Conservation (phyloP, 2,329 filamentous ascomycete genomes). For the Hypoxylon sp. region DNA sequence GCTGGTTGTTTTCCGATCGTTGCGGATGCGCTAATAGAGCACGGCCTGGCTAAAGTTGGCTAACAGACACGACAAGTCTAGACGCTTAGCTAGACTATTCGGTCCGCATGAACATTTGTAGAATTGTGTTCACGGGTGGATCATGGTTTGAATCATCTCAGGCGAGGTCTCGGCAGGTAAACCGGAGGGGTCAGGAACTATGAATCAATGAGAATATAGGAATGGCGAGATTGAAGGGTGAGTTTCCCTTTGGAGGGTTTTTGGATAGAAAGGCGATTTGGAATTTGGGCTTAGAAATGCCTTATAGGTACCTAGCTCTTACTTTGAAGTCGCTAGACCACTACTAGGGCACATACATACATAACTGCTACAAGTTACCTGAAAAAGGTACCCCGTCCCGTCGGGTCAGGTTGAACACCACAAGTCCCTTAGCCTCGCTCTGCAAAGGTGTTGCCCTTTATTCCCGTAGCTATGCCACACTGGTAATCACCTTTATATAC, state of each 20-base stretch:
- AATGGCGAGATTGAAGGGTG: conserved; percentile 26
- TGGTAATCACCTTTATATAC: neutral
- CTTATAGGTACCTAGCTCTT: conserved; percentile 10
- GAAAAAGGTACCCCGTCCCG: too few relatives aligned
- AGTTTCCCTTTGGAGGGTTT: conserved; percentile 19
- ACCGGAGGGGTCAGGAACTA: neutral
- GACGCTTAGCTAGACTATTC: conserved; percentile 34
- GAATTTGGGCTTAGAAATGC: conserved; percentile 7
- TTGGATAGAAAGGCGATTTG: conserved; percentile 12
- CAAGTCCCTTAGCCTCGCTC: neutral
- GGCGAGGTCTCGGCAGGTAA: neutral
- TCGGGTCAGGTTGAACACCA: too few relatives aligned
- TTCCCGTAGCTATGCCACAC: conserved; percentile 20
- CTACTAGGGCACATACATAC: neutral
- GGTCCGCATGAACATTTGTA: conserved; percentile 30
- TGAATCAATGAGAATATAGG: conserved; percentile 26
- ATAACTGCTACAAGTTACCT: conserved; percentile 14
- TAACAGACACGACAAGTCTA: conserved; percentile 31
- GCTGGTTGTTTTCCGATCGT: conserved; percentile 16
- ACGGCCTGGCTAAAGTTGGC: conserved; percentile 6
- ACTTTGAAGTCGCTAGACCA: conserved; percentile 3
- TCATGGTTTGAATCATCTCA: conserved; percentile 13
- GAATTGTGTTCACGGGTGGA: conserved; percentile 22
- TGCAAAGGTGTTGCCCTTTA: conserved; percentile 21
- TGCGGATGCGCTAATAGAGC: conserved; percentile 36